Conservation (phyloP, 306 rosid genomes). For the Lagenaria siceraria region DNA sequence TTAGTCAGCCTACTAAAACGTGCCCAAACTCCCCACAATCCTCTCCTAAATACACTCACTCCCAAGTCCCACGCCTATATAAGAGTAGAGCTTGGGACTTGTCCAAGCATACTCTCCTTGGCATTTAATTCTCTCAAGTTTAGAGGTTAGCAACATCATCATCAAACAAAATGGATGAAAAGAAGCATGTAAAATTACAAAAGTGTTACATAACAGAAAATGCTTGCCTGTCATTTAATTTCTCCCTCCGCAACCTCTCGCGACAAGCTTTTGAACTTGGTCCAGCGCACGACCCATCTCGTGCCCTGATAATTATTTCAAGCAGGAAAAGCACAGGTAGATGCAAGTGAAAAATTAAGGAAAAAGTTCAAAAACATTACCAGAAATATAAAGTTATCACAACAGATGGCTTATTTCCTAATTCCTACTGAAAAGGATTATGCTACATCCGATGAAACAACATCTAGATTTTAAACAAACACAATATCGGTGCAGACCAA, state of each 20-base stretch:
- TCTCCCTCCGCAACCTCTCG: slow-evolving; percentile 79
- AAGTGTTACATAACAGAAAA: neutral
- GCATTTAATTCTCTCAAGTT: too few species aligned
- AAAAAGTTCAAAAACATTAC: neutral
- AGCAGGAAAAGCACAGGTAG: slow-evolving; percentile 4
- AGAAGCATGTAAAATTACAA: neutral
- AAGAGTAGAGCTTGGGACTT: too few species aligned
- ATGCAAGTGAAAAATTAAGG: neutral
- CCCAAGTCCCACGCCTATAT: too few species aligned
- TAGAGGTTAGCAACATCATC: neutral
- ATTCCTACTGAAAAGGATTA: neutral
- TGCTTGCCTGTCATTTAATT: slow-evolving; percentile 73
- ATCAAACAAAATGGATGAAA: neutral
- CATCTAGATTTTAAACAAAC: neutral
- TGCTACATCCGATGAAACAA: too few species aligned
- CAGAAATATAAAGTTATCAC: neutral
- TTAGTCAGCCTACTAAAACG: too few species aligned
- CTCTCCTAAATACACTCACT: too few species aligned
- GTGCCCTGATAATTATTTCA: slow-evolving; percentile 31
- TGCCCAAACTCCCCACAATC: too few species aligned
- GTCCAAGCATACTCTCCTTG: too few species aligned
- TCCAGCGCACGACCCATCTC: slow-evolving; percentile 33
- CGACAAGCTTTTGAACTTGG: slow-evolving; percentile 75
- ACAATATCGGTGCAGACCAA: neutral
- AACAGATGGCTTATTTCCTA: neutral